Evolutionary conservation across 441 rosid genomes (phyloP), one percentile per base, ranked within the genome.

Genomic region (Erodium moschatum): DNA sequence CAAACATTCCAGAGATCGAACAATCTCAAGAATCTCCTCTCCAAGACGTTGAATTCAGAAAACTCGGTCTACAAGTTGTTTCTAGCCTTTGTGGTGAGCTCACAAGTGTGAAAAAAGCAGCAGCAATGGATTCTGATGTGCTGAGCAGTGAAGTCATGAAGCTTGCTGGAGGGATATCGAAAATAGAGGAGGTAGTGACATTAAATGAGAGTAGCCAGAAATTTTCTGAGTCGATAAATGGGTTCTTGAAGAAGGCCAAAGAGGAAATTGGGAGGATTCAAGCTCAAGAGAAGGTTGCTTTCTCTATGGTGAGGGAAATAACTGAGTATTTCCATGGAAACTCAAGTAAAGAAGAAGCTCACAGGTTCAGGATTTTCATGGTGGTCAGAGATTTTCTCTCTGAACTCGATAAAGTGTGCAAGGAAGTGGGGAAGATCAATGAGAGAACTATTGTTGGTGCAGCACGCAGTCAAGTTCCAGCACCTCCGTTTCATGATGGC

Each of bases 61-160:
- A 89, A 81, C 91, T 86, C 77, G 96, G 97, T 68, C 72, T 94
- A 81, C 87, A 84, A 74, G 92, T 94, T 42, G 97, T 94, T 67
- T 82, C 96, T 66, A 89, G 96, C 72, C 80, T 94, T 63, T 81
- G 97, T 68, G 77, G 88, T 77, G 98, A 94, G 72, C 92, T 94
- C 9, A 67, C 76, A 74, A 85, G 86, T 70, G 97, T 93, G 48
- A 93, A 87, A 77, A 93, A 91, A 74, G 88, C 97, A 12, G 96
- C 97, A 8, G 97, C 87, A 54, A 94, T 89, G 96, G 98, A 94
- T 77, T 89, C 92, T 0, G 98, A 91, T 69, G 97, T 94, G 40
- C 72, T 94, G 54, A 88, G 88, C 74, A 84, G 96, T 63, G 89
- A 94, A 13, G 89, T 94, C 56, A 67, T 82, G 24, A 94, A 94